Conservation (phyloP, 2,329 filamentous ascomycete species). For the Diplodia sapinea region DNA sequence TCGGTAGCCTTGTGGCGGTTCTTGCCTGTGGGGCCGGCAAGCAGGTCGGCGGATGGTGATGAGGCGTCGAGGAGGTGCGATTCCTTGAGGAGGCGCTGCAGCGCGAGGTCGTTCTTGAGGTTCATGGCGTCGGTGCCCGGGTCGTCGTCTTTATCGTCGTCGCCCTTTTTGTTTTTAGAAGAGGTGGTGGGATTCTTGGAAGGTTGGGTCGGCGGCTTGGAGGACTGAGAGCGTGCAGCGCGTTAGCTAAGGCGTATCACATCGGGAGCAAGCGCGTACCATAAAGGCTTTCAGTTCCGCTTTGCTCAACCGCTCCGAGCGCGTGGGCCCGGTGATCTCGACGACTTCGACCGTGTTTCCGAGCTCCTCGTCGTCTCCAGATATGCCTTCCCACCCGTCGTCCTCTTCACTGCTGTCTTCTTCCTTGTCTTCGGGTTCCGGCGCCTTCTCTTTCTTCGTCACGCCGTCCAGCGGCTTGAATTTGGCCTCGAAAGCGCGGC, state of each 20-base stretch:
- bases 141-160: constrained; percentile 55
- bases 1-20: constrained; percentile 83
- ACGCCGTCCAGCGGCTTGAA: constrained; percentile 73
- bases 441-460: constrained; percentile 38
- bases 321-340: constrained; percentile 47
- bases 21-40: constrained; percentile 62
- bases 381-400: constrained; percentile 67
- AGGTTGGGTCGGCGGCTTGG: constrained; percentile 55
- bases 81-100: constrained; percentile 88
- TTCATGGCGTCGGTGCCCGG: constrained; percentile 65
- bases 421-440: constrained; percentile 40
- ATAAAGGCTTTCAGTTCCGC: constrained; percentile 80
- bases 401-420: constrained; percentile 39
- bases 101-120: constrained; percentile 87
- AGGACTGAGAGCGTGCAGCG: constrained; percentile 47
- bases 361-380: constrained; percentile 52
- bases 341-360: constrained; percentile 51
- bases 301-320: constrained; percentile 50
- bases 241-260: constrained; percentile 22
- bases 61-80: constrained; percentile 79
- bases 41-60: constrained; percentile 54
- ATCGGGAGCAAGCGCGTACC: constrained; percentile 53
- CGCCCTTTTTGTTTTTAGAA: constrained; percentile 33
- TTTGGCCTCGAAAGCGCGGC: constrained; percentile 83
- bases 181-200: constrained; percentile 33